Conservation (phyloP, 805 yeast species). For the Nakazawaea anatomiae region DNA sequence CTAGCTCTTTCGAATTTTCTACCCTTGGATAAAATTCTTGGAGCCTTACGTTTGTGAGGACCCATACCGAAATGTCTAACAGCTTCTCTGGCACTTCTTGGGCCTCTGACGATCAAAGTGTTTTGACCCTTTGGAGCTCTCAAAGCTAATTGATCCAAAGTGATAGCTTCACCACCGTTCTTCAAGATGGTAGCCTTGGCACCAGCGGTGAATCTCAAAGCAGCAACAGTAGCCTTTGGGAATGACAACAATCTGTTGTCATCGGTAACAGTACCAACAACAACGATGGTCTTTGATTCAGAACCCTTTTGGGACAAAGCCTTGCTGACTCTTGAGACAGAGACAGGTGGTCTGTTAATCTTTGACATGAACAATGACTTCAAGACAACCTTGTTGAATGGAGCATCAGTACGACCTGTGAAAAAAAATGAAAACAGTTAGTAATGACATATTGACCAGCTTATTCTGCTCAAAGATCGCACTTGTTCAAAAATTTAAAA, state of each 20-base stretch:
- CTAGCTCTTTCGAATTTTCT: conserved; percentile 99
- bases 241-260: conserved; percentile 89
- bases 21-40: conserved; percentile 95
- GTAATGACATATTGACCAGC: conserved; percentile 16
- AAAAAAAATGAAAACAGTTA: conserved; percentile 22
- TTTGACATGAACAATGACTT: conserved; percentile 94
- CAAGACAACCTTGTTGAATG: conserved; percentile 97
- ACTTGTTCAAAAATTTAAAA: conserved; percentile 12
- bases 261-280: conserved; percentile 99
- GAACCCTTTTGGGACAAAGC: conserved; percentile 67
- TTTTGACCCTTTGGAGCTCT: conserved; percentile 99
- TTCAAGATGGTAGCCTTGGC: conserved; percentile 96
- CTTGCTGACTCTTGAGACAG: conserved; percentile 84
- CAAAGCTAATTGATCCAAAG: conserved; percentile 97
- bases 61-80: conserved; percentile 99
- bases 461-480: conserved; percentile 47
- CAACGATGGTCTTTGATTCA: conserved; percentile 88
- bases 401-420: conserved; percentile 95
- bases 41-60: conserved; percentile 99
- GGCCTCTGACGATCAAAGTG: conserved; percentile 97
- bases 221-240: conserved; percentile 98
- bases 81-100: conserved; percentile 98
- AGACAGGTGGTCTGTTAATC: conserved; percentile 99
- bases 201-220: conserved; percentile 98
- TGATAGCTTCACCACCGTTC: conserved; percentile 99